A percentile compares a stretch with the other conserved stretches of the same genome.
Conservation (phyloP, 2,329 filamentous ascomycete genomes). For the Chaetomium olivaceum region DNA sequence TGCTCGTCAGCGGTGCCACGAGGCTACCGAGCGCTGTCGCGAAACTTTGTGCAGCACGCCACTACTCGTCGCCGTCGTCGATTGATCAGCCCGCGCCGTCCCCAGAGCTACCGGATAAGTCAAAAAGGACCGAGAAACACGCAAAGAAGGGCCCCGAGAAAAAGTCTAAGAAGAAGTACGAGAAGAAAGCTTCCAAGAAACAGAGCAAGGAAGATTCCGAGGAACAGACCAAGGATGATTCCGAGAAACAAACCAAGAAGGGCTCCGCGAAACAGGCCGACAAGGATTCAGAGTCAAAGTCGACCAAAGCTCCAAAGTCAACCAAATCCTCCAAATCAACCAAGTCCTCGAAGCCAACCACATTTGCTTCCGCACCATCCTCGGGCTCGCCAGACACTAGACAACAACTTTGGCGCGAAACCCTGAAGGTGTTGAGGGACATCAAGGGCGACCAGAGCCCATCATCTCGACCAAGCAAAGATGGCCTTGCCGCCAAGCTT, state of each 20-base stretch:
- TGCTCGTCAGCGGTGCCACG: constrained; percentile 16
- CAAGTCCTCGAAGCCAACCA: background rate
- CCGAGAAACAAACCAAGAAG: too few species aligned
- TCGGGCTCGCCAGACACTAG: background rate
- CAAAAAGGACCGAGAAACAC: background rate
- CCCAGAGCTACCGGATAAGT: background rate
- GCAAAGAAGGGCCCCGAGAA: background rate
- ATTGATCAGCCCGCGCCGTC: background rate
- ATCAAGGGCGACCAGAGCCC: constrained; percentile 24
- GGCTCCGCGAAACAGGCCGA: background rate
- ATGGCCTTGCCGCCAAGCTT: background rate
- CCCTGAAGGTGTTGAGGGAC: constrained; percentile 33
- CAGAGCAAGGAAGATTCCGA: background rate
- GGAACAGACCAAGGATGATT: too few species aligned
- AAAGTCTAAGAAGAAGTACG: background rate
- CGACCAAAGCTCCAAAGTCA: too few species aligned
- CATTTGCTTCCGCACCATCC: background rate
- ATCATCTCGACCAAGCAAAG: background rate
- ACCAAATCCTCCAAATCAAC: background rate
- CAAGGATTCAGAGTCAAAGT: background rate
- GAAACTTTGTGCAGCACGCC: constrained; percentile 19
- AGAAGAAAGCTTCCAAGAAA: background rate
- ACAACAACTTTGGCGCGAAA: constrained; percentile 34
- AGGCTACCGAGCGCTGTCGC: constrained; percentile 15
- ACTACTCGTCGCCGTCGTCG: constrained; percentile 20